Evolutionary conservation across 1,284 basidiomycete genomes (phyloP).

Genomic region (Malassezia yamatoensis): DNA sequence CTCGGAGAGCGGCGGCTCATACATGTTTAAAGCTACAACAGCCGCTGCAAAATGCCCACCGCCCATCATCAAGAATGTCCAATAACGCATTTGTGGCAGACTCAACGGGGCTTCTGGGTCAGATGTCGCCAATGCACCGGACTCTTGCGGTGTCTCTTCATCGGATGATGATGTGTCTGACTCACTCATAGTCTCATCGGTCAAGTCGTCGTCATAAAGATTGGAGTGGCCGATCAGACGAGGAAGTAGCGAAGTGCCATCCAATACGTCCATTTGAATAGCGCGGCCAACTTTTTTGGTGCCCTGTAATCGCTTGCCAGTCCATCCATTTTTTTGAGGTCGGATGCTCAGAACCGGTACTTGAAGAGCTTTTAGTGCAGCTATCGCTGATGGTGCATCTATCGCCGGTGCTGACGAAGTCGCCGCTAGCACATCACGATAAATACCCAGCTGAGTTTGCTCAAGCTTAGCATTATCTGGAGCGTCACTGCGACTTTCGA

Average conservation of each 20-base stretch:
- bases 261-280: constrained; percentile 32
- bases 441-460: constrained; percentile 77
- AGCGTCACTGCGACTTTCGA: constrained; percentile 58
- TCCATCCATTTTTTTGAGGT: constrained; percentile 21
- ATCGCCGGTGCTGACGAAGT: constrained; percentile 43
- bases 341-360: constrained; percentile 24
- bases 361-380: constrained; percentile 53
- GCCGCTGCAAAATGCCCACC: constrained; percentile 95
- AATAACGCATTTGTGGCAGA: constrained; percentile 54
- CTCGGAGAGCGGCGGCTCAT: constrained; percentile 21
- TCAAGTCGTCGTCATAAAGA: constrained; percentile 16
- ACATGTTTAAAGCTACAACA: constrained; percentile 57
- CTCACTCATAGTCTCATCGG: constrained; percentile 13
- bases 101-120: not conserved
- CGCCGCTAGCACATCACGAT: constrained; percentile 62
- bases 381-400: constrained; percentile 46
- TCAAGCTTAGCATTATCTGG: constrained; percentile 45
- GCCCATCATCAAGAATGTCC: constrained; percentile 90
- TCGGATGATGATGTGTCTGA: constrained; percentile 8
- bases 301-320: constrained; percentile 35
- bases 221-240: constrained; percentile 9
- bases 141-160: not conserved
- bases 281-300: constrained; percentile 30
- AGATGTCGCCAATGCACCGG: not conserved
- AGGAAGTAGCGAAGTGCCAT: constrained; percentile 29